These are phyloP conservation scores for Rhodotorula glutinis DNA, from an alignment of 1,284 basidiomycete genomes.

Conservation along the genomic window DNA sequence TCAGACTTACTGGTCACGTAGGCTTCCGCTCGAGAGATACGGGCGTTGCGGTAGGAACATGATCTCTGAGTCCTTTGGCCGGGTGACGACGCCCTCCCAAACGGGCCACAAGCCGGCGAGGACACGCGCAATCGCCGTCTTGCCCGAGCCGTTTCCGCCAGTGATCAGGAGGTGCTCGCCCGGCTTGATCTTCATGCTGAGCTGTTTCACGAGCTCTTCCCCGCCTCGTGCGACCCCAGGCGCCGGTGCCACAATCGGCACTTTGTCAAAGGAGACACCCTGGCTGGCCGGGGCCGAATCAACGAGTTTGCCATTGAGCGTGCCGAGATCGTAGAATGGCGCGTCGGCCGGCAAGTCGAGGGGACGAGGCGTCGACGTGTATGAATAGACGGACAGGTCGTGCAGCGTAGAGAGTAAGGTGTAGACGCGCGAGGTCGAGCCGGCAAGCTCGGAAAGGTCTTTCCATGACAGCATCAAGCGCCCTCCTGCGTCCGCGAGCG, in stretches of 20 bases:
- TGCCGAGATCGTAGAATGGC: constrained; percentile 52
- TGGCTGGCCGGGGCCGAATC: constrained; percentile 39
- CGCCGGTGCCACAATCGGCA: constrained; percentile 65
- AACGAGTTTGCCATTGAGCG: constrained; percentile 51
- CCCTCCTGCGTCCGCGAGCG: constrained; percentile 91
- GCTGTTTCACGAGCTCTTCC: constrained; percentile 66
- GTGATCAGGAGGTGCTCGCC: constrained; percentile 93
- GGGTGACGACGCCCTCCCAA: constrained; percentile 49
- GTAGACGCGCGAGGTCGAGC: constrained; percentile 86
- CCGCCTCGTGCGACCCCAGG: constrained; percentile 56
- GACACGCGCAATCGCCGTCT: constrained; percentile 87
- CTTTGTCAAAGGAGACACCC: constrained; percentile 61
- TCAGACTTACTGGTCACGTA: constrained; percentile 72
- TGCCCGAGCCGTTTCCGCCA: constrained; percentile 72
- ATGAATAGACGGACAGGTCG: constrained; percentile 54
- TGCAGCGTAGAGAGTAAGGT: constrained; percentile 82
- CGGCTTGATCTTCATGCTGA: constrained; percentile 66
- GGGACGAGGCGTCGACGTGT: constrained; percentile 54
- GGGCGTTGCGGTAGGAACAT: constrained; percentile 90
- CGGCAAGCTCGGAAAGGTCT: constrained; percentile 87
- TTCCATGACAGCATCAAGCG: constrained; percentile 53
- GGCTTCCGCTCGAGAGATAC: constrained; percentile 80
- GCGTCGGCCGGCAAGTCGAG: constrained; percentile 41
- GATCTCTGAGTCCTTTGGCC: constrained; percentile 58
- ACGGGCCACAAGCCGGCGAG: constrained; percentile 75